Evolutionary conservation across 805 yeast genomes (phyloP), one percentile per base, ranked within the genome.

Genomic region (Spencermartinsiella europaea): DNA sequence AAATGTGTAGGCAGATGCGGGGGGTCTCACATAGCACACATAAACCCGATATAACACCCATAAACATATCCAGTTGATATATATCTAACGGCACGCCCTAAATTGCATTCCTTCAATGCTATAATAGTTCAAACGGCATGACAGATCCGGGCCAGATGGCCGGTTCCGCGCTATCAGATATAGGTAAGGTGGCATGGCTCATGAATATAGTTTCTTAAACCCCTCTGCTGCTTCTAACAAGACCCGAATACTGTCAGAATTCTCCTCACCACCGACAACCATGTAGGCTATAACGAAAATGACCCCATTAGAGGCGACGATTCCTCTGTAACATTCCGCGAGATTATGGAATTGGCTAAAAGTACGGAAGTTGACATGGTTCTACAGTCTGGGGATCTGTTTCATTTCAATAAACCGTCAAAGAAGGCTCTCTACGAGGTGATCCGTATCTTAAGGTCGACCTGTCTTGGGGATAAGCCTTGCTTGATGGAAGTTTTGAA

Each of bases 301-400:
- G 98, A 93, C 62, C 90, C 95, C 0, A 80, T 91, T 3, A 74
- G 95, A 15, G 95, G 96, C 1, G 84, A 85, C 56, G 99, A 93
- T 59, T 78, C 95, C 0, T 85, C 95, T 85, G 74, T 67, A 47
- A 85, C 96, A 0, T 91, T 93, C 58, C 79, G 85, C 45, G 99
- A 93, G 64, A 79, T 88, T 49, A 76, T 88, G 76, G 64, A 66
- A 51, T 61, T 89, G 2, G 97, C 96, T 5, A 70, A 33, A 17
- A 51, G 28, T 22, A n/a, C 34, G 22, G 17, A 58, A 46, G 74
- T 82, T 7, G 99, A 93, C 65, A 81, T 90, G 86, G 76, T 93
- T 3, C 61, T 93, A 2, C 96, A 93, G 61, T 85, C 88, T 1
- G 99, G 99, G 2, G 99, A 93, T 62, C 68, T 93, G 42, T 93